Evolutionary conservation across 1,139 yeast species (phyloP).

Genomic region (Candida sp.): DNA sequence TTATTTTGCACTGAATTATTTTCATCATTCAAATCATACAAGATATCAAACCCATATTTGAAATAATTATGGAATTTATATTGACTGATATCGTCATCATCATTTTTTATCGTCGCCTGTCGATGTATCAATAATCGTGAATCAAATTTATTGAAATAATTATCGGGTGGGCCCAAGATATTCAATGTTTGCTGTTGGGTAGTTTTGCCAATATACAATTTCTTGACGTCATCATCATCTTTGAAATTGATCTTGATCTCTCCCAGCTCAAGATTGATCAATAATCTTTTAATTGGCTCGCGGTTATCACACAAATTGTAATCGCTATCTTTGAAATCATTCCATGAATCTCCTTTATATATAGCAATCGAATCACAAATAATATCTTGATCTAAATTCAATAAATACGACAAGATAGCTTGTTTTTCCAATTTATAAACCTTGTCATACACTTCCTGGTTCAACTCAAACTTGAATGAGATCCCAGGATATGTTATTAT

Average conservation of each 20-base stretch:
- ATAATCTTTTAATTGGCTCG: not conserved
- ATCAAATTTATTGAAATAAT: slow-evolving; percentile 46
- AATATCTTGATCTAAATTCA: slow-evolving; percentile 34
- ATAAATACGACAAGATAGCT: slow-evolving; percentile 24
- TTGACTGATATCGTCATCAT: slow-evolving; percentile 9
- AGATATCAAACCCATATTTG: slow-evolving; percentile 49
- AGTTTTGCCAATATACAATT: slow-evolving; percentile 32
- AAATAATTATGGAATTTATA: slow-evolving; percentile 56
- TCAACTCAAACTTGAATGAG: slow-evolving; percentile 37
- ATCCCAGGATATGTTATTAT: slow-evolving; percentile 55
- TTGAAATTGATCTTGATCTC: slow-evolving; percentile 3
- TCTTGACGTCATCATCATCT: slow-evolving; percentile 7
- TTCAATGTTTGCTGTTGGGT: slow-evolving; percentile 48
- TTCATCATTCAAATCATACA: slow-evolving; percentile 39
- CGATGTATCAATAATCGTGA: slow-evolving; percentile 41
- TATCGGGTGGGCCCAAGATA: slow-evolving; percentile 57
- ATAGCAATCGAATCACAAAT: slow-evolving; percentile 21
- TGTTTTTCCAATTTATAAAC: slow-evolving; percentile 12
- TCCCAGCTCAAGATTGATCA: slow-evolving; percentile 4
- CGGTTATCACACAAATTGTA: not conserved
- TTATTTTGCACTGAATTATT: slow-evolving; percentile 9
- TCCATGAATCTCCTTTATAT: slow-evolving; percentile 18
- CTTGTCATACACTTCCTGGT: slow-evolving; percentile 15
- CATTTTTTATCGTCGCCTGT: slow-evolving; percentile 11
- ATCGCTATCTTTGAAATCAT: slow-evolving; percentile 12